These are phyloP conservation scores for Heliamphora exappendiculata DNA, from an alignment of 148 eudicot genomes.

Conservation along the genomic window DNA sequence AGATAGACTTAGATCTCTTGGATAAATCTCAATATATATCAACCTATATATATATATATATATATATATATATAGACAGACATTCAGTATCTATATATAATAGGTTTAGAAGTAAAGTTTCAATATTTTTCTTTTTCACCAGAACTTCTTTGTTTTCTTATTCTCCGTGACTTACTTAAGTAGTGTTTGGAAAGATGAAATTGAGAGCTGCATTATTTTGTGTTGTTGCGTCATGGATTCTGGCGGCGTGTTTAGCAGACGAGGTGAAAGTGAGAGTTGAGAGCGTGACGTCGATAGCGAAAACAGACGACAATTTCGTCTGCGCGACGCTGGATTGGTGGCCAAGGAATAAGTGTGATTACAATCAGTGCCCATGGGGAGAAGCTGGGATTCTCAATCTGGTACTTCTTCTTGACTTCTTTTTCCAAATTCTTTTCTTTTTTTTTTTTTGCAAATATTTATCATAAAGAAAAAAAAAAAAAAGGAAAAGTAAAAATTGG, in stretches of 20 bases:
- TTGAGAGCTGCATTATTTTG: not conserved
- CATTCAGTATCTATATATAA: no score
- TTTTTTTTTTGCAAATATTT: not conserved
- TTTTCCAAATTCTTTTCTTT: not conserved
- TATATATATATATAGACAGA: no score
- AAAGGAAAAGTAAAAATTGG: not conserved
- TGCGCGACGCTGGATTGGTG: slow-evolving; percentile 62
- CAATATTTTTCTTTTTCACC: no score
- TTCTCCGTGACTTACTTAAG: no score
- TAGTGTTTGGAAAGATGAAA: not conserved
- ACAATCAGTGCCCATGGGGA: slow-evolving; percentile 41
- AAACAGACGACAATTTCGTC: slow-evolving; percentile 33
- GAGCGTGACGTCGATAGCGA: slow-evolving; percentile 15
- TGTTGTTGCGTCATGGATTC: not conserved
- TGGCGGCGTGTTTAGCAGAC: not conserved
- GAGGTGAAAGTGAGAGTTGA: slow-evolving; percentile 15
- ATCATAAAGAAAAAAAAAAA: not conserved
- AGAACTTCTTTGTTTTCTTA: no score
- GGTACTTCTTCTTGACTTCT: slow-evolving; percentile 17
- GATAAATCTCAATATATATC: no score
- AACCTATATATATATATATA: no score
- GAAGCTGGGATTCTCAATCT: slow-evolving; percentile 32
- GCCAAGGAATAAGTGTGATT: slow-evolving; percentile 45
- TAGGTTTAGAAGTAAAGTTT: no score
- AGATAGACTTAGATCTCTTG: no score